These are phyloP conservation scores for Acanthamoeba rhysodes DNA, from an alignment of 208 protist species.

Conservation along the genomic window DNA sequence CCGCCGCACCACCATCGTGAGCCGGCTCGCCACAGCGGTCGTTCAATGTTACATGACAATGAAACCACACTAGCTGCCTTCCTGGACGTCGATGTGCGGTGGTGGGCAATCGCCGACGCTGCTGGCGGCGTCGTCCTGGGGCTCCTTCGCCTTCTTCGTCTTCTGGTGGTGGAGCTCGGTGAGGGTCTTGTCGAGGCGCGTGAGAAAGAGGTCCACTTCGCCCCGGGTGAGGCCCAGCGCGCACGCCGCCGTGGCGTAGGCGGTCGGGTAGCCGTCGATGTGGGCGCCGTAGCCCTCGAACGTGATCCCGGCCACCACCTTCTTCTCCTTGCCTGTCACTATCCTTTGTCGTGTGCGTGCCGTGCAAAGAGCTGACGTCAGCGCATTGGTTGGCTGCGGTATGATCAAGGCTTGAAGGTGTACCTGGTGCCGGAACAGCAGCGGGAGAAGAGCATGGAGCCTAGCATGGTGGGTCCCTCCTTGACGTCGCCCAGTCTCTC, in stretches of 20 bases:
- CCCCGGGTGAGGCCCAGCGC: conserved; percentile 7
- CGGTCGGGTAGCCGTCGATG: conserved; percentile 40
- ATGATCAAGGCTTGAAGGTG: background rate
- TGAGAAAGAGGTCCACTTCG: conserved; percentile 66
- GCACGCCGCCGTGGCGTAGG: conserved; percentile 64
- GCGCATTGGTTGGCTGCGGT: background rate
- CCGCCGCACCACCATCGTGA: background rate
- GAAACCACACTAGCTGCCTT: no score
- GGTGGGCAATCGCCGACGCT: no score
- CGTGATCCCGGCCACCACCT: conserved; percentile 37
- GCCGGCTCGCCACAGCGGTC: no score
- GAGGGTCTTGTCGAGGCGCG: conserved; percentile 23
- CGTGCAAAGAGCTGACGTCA: background rate
- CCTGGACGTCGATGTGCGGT: no score
- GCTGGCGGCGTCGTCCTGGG: no score
- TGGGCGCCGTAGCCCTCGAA: conserved; percentile 67
- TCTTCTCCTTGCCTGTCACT: conserved; percentile 47
- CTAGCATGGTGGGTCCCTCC: conserved; percentile 53
- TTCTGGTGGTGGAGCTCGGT: background rate
- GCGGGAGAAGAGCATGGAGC: conserved; percentile 74
- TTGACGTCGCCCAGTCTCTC: background rate
- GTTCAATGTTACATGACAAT: no score
- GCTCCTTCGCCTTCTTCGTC: no score
- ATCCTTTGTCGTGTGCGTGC: background rate
- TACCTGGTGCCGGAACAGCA: conserved; percentile 68